phyloP scores from a whole-genome alignment of 2,329 filamentous ascomycete genomes.

The Fusarium pseudograminearum region DNA sequence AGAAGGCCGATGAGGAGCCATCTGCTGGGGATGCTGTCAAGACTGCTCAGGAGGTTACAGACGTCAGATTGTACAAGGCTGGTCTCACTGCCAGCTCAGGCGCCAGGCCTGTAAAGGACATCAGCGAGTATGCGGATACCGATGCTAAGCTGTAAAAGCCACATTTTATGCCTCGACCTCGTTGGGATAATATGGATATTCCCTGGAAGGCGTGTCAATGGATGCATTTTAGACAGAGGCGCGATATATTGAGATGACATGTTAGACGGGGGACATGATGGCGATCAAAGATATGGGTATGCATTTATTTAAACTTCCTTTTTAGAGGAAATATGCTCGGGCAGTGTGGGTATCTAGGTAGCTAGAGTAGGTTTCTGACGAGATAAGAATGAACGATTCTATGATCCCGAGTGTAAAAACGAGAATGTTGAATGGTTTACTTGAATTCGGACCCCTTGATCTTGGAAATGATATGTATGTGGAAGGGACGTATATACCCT shows the following conservation, averaged over 20 bases:
- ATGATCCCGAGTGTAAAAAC: not conserved
- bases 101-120: conserved; percentile 76
- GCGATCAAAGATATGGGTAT: not conserved
- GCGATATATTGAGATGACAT: conserved; percentile 20
- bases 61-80: conserved; percentile 85
- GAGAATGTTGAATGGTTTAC: not conserved
- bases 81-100: conserved; percentile 78
- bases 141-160: conserved; percentile 77
- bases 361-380: not conserved
- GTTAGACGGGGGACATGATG: conserved; percentile 14
- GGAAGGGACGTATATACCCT: not conserved
- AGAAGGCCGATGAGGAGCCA: conserved; percentile 52
- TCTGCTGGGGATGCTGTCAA: conserved; percentile 52
- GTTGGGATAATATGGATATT: conserved; percentile 14
- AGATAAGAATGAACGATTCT: not conserved
- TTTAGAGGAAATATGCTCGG: conserved; percentile 1
- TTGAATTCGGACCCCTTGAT: not conserved
- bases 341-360: not conserved
- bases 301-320: conserved; percentile 9
- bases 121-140: conserved; percentile 87
- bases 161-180: not conserved
- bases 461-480: not conserved
- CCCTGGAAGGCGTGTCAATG: conserved; percentile 10
- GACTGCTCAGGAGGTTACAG: conserved; percentile 72
- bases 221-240: conserved; percentile 31